Percentiles rank a stretch among this genome's conserved stretches.
phyloP scores from a whole-genome alignment of 306 rosid species.

The Rubus idaeus region DNA sequence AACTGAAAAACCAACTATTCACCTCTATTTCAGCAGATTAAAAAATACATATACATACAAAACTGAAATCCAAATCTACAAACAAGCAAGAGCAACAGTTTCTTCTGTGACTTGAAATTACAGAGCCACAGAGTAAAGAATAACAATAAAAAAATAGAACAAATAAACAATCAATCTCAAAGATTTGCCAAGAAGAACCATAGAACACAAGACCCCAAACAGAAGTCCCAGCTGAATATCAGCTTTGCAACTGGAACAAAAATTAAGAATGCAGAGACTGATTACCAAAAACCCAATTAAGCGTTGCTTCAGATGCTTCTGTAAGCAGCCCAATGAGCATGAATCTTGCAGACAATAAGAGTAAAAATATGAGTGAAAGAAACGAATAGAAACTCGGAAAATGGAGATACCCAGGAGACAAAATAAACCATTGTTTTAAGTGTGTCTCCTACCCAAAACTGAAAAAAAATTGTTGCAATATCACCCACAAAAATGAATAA shows the following conservation, averaged over 20 bases:
- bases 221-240: slow-evolving; percentile 23
- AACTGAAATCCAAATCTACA: slow-evolving; percentile 8
- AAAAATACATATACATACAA: slow-evolving; percentile 9
- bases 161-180: slow-evolving; percentile 27
- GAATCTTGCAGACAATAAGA: slow-evolving; percentile 27
- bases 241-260: slow-evolving; percentile 26
- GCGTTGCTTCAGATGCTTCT: slow-evolving; percentile 29
- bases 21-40: slow-evolving; percentile 36
- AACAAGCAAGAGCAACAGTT: slow-evolving; percentile 17
- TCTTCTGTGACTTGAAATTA: slow-evolving; percentile 26
- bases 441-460: slow-evolving; percentile 47
- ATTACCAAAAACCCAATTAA: slow-evolving; percentile 21
- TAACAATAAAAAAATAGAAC: slow-evolving; percentile 12
- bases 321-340: slow-evolving; percentile 44
- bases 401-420: slow-evolving; percentile 62
- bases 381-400: slow-evolving; percentile 35
- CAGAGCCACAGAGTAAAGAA: slow-evolving; percentile 24
- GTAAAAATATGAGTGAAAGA: neutral
- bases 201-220: slow-evolving; percentile 31
- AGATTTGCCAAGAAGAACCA: slow-evolving; percentile 2
- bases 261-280: slow-evolving; percentile 38
- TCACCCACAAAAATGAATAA: slow-evolving; percentile 36
- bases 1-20: slow-evolving; percentile 37
- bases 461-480: slow-evolving; percentile 28
- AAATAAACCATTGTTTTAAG: slow-evolving; percentile 40